Percentiles rank a stretch among this genome's conserved stretches.
Conservation (phyloP, 176 grass and related monocot species). For the Bromus sterilis region DNA sequence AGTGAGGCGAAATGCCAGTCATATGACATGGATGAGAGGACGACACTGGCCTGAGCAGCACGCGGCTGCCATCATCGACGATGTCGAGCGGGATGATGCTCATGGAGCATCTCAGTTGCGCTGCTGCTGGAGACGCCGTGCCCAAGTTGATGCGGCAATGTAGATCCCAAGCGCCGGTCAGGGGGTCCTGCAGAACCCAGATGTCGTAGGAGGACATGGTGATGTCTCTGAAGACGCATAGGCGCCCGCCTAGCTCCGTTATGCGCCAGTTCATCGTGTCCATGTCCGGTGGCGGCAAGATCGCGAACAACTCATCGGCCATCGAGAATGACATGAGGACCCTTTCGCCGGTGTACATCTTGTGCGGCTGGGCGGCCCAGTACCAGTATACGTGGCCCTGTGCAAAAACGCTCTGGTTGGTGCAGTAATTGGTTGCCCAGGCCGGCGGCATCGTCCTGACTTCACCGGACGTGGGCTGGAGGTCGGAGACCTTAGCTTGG, state of each 20-base stretch:
- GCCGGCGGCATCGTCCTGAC: background rate
- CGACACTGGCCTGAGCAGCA: background rate
- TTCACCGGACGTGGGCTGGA: background rate
- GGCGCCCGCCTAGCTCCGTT: background rate
- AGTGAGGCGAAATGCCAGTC: background rate
- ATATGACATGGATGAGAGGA: background rate
- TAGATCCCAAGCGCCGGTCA: background rate
- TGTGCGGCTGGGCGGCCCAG: background rate
- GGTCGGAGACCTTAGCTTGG: no score
- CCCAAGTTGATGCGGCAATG: background rate
- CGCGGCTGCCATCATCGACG: background rate
- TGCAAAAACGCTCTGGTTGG: background rate
- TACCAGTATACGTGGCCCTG: background rate
- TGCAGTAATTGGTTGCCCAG: background rate
- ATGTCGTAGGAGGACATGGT: background rate
- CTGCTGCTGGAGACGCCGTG: background rate
- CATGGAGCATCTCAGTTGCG: background rate
- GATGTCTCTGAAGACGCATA: background rate
- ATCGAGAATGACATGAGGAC: background rate
- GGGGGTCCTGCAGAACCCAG: background rate
- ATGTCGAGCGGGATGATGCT: background rate
- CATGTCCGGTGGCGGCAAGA: background rate
- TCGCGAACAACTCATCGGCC: no score
- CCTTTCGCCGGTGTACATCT: background rate
- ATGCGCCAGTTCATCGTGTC: background rate